A percentile compares a stretch with the other conserved stretches of the same genome.
phyloP scores from a whole-genome alignment of 352 stramenopile species.

The Halophytophthora polymorphica region DNA sequence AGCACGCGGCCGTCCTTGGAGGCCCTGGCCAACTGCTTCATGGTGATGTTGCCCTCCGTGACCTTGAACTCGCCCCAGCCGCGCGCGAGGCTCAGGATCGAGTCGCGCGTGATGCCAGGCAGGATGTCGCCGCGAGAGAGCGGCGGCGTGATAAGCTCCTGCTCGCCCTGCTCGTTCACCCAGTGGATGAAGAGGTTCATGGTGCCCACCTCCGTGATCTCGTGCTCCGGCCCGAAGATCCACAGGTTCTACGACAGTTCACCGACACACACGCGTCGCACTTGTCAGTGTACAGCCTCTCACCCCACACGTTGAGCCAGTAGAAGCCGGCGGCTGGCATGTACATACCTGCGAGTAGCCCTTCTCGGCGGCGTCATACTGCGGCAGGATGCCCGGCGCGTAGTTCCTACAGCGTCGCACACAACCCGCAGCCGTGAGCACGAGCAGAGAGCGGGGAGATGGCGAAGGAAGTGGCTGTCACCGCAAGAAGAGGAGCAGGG shows the following conservation, averaged over 20 bases:
- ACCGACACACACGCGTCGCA: not conserved
- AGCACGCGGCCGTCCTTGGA: slow-evolving; percentile 86
- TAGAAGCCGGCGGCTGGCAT: too few species aligned
- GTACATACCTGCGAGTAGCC: slow-evolving; percentile 70
- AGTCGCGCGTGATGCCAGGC: slow-evolving; percentile 95
- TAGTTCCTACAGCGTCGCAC: slow-evolving; percentile 55
- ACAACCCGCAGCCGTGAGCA: not conserved
- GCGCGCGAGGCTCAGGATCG: slow-evolving; percentile 90
- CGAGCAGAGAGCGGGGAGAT: too few species aligned
- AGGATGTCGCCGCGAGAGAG: slow-evolving; percentile 95
- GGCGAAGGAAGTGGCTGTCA: too few species aligned
- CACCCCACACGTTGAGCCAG: too few species aligned
- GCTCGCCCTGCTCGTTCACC: slow-evolving; percentile 89
- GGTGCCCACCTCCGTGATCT: slow-evolving; percentile 88
- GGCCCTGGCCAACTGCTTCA: slow-evolving; percentile 94
- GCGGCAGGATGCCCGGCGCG: slow-evolving; percentile 89
- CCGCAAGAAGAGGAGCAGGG: too few species aligned
- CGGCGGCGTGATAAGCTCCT: slow-evolving; percentile 95
- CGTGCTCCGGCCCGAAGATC: slow-evolving; percentile 93
- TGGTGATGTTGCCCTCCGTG: slow-evolving; percentile 91
- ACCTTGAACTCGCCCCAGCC: slow-evolving; percentile 94
- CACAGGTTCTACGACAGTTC: slow-evolving; percentile 86
- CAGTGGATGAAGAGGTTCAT: slow-evolving; percentile 99
- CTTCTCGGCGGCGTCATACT: slow-evolving; percentile 80
- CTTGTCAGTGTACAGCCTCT: too few species aligned